Percentiles rank a stretch among this genome's conserved stretches.
Conservation (phyloP, 1,139 yeast species). For the Yamadazyma diddensiae region DNA sequence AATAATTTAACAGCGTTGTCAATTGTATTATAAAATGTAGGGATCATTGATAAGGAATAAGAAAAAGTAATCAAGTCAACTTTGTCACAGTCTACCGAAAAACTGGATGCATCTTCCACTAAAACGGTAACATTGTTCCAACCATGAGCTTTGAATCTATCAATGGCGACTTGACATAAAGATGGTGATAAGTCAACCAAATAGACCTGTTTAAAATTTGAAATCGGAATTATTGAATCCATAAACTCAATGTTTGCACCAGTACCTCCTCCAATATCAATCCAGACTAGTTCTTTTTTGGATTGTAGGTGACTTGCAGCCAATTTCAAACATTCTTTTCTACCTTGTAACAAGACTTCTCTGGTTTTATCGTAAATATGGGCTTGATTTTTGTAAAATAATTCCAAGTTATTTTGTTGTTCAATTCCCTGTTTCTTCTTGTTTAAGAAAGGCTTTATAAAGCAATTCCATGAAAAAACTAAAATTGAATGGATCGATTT, state of each 20-base stretch:
- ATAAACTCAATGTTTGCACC: constrained; percentile 78
- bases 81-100: constrained; percentile 42
- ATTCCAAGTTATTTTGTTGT: constrained; percentile 65
- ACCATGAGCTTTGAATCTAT: constrained; percentile 47
- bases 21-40: constrained; percentile 75
- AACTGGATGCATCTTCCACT: constrained; percentile 75
- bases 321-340: constrained; percentile 60
- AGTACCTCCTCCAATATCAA: constrained; percentile 85
- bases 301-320: constrained; percentile 54
- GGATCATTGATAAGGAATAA: constrained; percentile 82
- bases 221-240: constrained; percentile 53
- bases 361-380: constrained; percentile 72
- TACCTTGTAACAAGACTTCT: constrained; percentile 61
- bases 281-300: constrained; percentile 60
- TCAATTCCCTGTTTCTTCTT: constrained; percentile 24
- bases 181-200: constrained; percentile 77
- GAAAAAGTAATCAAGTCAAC: constrained; percentile 72
- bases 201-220: constrained; percentile 61
- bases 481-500: constrained; percentile 28
- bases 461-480: constrained; percentile 54
- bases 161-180: constrained; percentile 65
- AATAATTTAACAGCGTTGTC: constrained; percentile 61
- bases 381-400: constrained; percentile 74
- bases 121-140: constrained; percentile 68
- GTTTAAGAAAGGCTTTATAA: constrained; percentile 61